Conservation (phyloP, 208 protist species). For the Wallacemonas sp. region DNA sequence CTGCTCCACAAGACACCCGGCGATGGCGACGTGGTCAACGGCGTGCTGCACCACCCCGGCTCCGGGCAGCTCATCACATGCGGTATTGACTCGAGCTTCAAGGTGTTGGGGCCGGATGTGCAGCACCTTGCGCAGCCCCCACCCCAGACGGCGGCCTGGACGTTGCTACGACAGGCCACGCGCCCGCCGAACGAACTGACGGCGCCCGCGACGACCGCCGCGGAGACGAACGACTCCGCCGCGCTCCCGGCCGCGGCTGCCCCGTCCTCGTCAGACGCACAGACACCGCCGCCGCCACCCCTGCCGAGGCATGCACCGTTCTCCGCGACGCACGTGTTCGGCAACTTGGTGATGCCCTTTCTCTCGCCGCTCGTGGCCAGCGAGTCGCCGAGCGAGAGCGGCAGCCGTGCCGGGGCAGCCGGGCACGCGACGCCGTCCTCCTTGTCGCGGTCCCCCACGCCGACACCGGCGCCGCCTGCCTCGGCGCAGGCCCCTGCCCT, state of each 20-base stretch:
- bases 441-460: neutral
- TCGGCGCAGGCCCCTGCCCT: neutral
- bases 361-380: constrained; percentile 5
- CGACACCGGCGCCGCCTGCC: neutral
- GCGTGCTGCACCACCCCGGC: constrained; percentile 32
- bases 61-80: constrained; percentile 26
- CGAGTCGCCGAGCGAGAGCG: constrained; percentile 6
- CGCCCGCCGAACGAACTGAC: neutral
- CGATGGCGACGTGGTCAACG: constrained; percentile 49
- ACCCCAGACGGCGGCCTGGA: neutral
- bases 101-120: constrained; percentile 31
- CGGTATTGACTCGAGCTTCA: constrained; percentile 52
- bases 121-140: neutral
- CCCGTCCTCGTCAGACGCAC: neutral
- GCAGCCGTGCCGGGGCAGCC: neutral
- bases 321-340: constrained; percentile 11
- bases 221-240: neutral
- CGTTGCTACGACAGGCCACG: neutral
- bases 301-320: neutral
- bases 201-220: no score
- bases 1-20: constrained; percentile 39
- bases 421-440: neutral
- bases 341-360: constrained; percentile 5
- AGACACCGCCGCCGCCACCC: neutral
- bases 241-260: neutral